Evolutionary conservation across 495 filamentous ascomycete genomes (phyloP).

Genomic region (Emericellopsis terricola): DNA sequence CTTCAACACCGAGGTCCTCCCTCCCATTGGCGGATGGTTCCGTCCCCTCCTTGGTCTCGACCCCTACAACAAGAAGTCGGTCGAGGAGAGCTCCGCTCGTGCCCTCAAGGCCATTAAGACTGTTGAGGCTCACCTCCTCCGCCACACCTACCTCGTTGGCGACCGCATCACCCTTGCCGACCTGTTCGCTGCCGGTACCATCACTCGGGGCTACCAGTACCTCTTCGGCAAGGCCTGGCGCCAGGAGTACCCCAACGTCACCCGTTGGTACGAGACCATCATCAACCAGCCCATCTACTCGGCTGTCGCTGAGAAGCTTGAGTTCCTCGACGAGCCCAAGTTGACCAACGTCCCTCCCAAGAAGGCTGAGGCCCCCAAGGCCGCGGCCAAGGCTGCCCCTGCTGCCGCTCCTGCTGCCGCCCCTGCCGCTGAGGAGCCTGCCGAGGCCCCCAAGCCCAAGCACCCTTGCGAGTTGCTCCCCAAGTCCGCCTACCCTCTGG

Average conservation of each 20-base stretch:
- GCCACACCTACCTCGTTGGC: conserved; percentile 93
- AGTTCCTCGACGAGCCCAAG: conserved; percentile 61
- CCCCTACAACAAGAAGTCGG: conserved; percentile 93
- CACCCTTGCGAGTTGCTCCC: conserved; percentile 83
- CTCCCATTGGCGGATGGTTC: conserved; percentile 65
- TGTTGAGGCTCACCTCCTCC: conserved; percentile 70
- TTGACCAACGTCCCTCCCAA: conserved; percentile 82
- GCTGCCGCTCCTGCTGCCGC: conserved; percentile 33
- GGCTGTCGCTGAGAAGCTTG: conserved; percentile 50
- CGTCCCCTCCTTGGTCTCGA: conserved; percentile 68
- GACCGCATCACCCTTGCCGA: conserved; percentile 96
- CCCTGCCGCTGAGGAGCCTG: conserved; percentile 46
- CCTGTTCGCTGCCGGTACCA: conserved; percentile 59
- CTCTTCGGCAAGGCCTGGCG: conserved; percentile 84
- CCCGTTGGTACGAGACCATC: conserved; percentile 89
- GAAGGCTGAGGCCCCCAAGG: conserved; percentile 48
- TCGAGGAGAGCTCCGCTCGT: conserved; percentile 57
- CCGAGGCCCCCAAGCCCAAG: conserved; percentile 73
- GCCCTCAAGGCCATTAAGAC: conserved; percentile 47
- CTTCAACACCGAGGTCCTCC: conserved; percentile 70
- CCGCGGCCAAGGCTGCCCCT: conserved; percentile 39
- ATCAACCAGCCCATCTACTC: conserved; percentile 82
- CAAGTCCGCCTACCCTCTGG: conserved; percentile 61
- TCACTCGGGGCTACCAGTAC: conserved; percentile 70
- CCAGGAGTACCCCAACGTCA: conserved; percentile 57